Evolutionary conservation across 2,329 filamentous ascomycete genomes (phyloP).

Genomic region (Calonectria pseudoturangicola): DNA sequence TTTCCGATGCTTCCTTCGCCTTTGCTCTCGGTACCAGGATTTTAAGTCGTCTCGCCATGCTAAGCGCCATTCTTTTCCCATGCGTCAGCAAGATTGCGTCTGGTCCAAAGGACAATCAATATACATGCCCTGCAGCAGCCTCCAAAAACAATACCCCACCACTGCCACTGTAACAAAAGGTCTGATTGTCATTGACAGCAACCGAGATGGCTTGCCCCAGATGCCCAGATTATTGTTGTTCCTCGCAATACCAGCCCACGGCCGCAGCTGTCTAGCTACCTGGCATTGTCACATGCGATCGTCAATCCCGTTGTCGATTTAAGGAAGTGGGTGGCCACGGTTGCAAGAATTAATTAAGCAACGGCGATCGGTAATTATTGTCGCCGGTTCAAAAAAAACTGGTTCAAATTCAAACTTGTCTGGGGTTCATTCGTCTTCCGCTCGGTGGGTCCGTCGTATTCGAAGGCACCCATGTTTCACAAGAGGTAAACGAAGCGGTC

Average conservation of each 20-base stretch:
- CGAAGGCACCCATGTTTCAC: conserved; percentile 7
- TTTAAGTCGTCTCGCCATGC: too few species aligned
- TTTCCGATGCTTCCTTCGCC: conserved; percentile 8
- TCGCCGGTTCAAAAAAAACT: conserved; percentile 7
- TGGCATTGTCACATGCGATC: not conserved
- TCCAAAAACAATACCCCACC: too few species aligned
- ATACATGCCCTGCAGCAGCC: too few species aligned
- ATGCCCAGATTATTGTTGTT: too few species aligned
- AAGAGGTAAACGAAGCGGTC: not conserved
- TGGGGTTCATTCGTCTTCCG: not conserved
- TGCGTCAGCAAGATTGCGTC: too few species aligned
- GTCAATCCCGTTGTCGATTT: not conserved
- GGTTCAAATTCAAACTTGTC: not conserved
- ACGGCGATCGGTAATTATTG: not conserved
- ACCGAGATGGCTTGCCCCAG: too few species aligned
- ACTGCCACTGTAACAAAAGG: too few species aligned
- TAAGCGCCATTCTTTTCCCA: too few species aligned
- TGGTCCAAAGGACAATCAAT: too few species aligned
- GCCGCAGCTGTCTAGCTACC: not conserved
- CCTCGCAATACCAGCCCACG: not conserved
- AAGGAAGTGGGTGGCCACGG: not conserved
- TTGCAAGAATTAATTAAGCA: conserved; percentile 15
- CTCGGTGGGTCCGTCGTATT: conserved; percentile 6
- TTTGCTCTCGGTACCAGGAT: not conserved
- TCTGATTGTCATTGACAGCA: too few species aligned